phyloP scores from a whole-genome alignment of 2,329 filamentous ascomycete genomes.

The Allantophomopsis cytisporea region DNA sequence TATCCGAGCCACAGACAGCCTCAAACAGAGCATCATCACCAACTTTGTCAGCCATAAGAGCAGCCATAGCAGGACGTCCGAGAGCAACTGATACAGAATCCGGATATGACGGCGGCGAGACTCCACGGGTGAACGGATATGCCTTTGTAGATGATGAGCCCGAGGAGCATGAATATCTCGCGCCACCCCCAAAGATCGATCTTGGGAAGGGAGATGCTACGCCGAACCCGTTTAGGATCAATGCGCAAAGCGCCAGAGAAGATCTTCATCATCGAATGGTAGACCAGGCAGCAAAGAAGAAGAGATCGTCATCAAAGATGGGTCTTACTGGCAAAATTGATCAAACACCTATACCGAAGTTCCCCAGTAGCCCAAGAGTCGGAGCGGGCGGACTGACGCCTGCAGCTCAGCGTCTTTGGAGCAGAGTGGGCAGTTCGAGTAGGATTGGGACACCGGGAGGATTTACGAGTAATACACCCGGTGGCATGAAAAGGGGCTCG shows the following conservation, averaged over 20 bases:
- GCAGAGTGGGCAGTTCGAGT: conserved; percentile 36
- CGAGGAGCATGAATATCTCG: conserved; percentile 27
- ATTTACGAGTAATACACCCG: conserved; percentile 14
- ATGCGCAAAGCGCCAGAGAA: conserved; percentile 63
- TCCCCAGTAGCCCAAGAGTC: conserved; percentile 50
- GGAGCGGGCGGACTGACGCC: conserved; percentile 48
- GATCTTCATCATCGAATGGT: conserved; percentile 77
- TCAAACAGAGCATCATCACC: conserved; percentile 57
- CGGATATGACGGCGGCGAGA: conserved; percentile 48
- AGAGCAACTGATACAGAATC: conserved; percentile 49
- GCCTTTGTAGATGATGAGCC: conserved; percentile 81
- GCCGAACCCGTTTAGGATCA: conserved; percentile 69
- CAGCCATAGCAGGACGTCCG: conserved; percentile 66
- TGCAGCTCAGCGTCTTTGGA: conserved; percentile 57
- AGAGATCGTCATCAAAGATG: conserved; percentile 44
- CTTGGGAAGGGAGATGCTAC: conserved; percentile 46
- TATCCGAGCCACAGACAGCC: conserved; percentile 20
- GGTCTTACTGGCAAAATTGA: conserved; percentile 46
- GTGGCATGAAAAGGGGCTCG: conserved; percentile 12
- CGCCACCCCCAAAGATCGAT: conserved; percentile 32
- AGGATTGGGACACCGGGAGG: conserved; percentile 13
- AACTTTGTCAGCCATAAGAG: conserved; percentile 70
- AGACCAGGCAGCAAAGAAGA: conserved; percentile 62
- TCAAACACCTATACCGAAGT: conserved; percentile 52
- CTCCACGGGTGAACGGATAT: conserved; percentile 85